Base-by-base conservation (phyloP, 768 basidiomycete species). In the Mycena belliarum region DNA sequence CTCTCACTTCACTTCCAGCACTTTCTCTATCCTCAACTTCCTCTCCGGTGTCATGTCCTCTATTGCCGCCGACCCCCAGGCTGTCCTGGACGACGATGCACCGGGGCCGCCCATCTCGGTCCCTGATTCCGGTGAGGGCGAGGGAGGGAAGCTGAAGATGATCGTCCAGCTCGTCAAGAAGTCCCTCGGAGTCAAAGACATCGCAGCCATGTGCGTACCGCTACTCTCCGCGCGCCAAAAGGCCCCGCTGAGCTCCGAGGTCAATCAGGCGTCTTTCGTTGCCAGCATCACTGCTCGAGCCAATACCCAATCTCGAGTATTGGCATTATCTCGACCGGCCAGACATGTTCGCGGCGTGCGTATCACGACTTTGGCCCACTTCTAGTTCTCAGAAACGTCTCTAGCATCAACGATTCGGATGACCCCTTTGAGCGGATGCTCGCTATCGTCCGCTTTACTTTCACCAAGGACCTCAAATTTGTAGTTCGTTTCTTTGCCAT, bases 341-440 rank as follows among this genome's bases (percentile, higher is more conserved):
- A 8, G 95, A 97, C 72, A 75, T 93, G 43, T 94, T 98, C 68
- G 89, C 88, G 66, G 86, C 93, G 95, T 97, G 70, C 77, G 88
- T 84, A 21, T 18, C 14, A 38, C 33, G n/a, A n/a, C n/a, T n/a
- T n/a, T n/a, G n/a, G 28, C 29, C 28, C 24, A 14, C 65, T 21
- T 26, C 24, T 20, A 4, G 40, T 59, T 15, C 51, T 64, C 21
- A 40, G 49, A 45, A n/a, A 18, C 53, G 26, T 47, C 41, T 23
- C 32, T 28, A 97, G 95, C 37, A 91, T 98, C 67, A 97, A 96
- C 65, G 93, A 96, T 68, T 91, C 89, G 20, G 81, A 87, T 32
- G 93, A 96, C 70, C 87, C 93, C n/a, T 87, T 99, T 63, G 90
- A 95, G 63, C 85, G 96, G 40, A 95, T 98, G 89, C 76, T 98